Percentiles rank a stretch among this genome's conserved stretches.
phyloP scores from a whole-genome alignment of 768 basidiomycete species.

The Trametopsis cervina region DNA sequence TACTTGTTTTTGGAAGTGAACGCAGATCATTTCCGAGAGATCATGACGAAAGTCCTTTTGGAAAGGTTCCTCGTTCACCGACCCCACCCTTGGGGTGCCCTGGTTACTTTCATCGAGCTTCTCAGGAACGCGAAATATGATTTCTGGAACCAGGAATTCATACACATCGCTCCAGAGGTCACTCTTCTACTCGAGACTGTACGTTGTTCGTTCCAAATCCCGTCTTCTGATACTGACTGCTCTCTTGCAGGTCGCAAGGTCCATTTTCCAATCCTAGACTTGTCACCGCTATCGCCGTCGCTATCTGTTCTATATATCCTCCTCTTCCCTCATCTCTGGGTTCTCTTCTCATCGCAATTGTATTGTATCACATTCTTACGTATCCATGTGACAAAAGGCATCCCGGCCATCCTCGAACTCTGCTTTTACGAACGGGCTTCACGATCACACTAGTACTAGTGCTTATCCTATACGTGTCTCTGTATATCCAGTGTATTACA shows the following conservation, averaged over 20 bases:
- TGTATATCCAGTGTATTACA: slow-evolving; percentile 33
- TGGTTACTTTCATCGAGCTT: slow-evolving; percentile 91
- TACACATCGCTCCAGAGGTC: slow-evolving; percentile 81
- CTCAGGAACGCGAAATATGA: slow-evolving; percentile 87
- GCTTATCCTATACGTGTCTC: slow-evolving; percentile 25
- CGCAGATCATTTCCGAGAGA: slow-evolving; percentile 71
- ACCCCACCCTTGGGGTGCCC: slow-evolving; percentile 94
- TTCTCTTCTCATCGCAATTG: slow-evolving; percentile 55
- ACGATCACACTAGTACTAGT: slow-evolving; percentile 23
- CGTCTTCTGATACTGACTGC: slow-evolving; percentile 7
- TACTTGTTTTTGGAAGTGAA: slow-evolving; percentile 80
- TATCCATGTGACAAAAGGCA: slow-evolving; percentile 52
- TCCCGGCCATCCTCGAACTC: slow-evolving; percentile 34
- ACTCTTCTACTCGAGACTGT: slow-evolving; percentile 81
- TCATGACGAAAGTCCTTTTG: slow-evolving; percentile 83
- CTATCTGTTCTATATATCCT: slow-evolving; percentile 76
- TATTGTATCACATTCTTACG: slow-evolving; percentile 72
- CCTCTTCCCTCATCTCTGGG: slow-evolving; percentile 44
- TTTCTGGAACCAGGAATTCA: slow-evolving; percentile 86
- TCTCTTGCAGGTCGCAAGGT: slow-evolving; percentile 56
- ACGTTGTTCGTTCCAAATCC: slow-evolving; percentile 25
- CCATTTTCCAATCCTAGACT: slow-evolving; percentile 72
- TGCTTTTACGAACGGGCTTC: slow-evolving; percentile 29
- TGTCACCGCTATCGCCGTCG: slow-evolving; percentile 48
- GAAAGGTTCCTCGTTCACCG: slow-evolving; percentile 92